phyloP scores from a whole-genome alignment of 768 basidiomycete genomes.

The Podaxis carcinomalis region DNA sequence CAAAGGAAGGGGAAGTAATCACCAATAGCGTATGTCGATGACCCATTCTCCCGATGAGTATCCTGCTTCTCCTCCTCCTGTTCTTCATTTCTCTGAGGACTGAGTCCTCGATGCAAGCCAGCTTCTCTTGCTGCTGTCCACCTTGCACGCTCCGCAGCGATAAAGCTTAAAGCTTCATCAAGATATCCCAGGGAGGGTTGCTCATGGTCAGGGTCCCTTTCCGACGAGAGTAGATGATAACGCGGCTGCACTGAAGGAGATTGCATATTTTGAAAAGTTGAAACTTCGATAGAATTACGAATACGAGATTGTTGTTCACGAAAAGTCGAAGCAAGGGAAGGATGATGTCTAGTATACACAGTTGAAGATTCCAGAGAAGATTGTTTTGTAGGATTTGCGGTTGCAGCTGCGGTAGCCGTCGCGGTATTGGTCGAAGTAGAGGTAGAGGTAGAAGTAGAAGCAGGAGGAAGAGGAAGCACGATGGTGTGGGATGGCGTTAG shows the following conservation, averaged over 20 bases:
- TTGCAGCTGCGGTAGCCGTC: background rate
- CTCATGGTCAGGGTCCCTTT: constrained; percentile 20
- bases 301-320: background rate
- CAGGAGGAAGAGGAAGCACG: background rate
- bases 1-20: constrained; percentile 11
- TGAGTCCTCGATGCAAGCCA: constrained; percentile 16
- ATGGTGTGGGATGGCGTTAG: constrained; percentile 5
- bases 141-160: constrained; percentile 65
- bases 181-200: constrained; percentile 71
- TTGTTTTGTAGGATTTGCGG: background rate
- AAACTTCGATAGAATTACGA: background rate
- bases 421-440: background rate
- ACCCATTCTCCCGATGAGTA: background rate
- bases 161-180: constrained; percentile 70
- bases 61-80: background rate
- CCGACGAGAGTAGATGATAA: background rate
- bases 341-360: background rate
- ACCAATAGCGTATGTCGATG: constrained; percentile 6
- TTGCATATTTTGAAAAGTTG: background rate
- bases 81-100: background rate
- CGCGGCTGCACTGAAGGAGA: background rate
- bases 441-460: background rate
- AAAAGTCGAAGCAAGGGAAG: constrained; percentile 1
- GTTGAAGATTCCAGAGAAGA: constrained; percentile 1
- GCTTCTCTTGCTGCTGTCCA: constrained; percentile 44